phyloP scores from a whole-genome alignment of 371 early-diverging fungal species.

The Circinella umbellata region DNA sequence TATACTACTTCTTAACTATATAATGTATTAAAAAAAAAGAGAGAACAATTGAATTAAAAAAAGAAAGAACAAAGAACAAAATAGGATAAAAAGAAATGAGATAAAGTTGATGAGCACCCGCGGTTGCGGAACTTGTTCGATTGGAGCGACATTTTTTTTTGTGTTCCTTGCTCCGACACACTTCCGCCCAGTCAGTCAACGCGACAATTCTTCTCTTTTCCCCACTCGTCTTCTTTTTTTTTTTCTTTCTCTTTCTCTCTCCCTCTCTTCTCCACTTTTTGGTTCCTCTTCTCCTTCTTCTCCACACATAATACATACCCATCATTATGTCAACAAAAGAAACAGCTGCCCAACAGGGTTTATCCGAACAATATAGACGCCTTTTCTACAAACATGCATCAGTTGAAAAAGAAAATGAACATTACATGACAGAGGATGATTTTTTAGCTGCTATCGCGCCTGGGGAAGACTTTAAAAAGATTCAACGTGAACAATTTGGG shows the following conservation, averaged over 20 bases:
- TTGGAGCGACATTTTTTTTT: not conserved
- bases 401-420: conserved; percentile 59
- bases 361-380: conserved; percentile 54
- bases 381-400: conserved; percentile 71
- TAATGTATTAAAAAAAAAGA: too few species aligned
- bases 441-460: conserved; percentile 75
- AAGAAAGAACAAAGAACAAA: not conserved
- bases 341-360: conserved; percentile 1
- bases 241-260: not conserved
- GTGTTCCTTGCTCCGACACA: conserved; percentile 1
- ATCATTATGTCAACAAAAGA: conserved; percentile 1
- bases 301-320: not conserved
- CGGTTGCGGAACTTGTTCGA: conserved; percentile 2
- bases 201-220: conserved; percentile 1
- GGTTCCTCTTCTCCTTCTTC: not conserved
- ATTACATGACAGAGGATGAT: conserved; percentile 71
- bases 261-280: not conserved
- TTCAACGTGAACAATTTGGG: conserved; percentile 63
- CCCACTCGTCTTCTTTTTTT: not conserved
- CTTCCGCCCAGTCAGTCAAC: not conserved
- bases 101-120: conserved; percentile 12
- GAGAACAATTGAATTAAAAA: too few species aligned
- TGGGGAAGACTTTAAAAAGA: conserved; percentile 66
- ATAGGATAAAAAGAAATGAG: not conserved
- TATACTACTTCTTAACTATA: not conserved